Base-by-base conservation (phyloP, 768 basidiomycete genomes). In the Russula sp. region DNA sequence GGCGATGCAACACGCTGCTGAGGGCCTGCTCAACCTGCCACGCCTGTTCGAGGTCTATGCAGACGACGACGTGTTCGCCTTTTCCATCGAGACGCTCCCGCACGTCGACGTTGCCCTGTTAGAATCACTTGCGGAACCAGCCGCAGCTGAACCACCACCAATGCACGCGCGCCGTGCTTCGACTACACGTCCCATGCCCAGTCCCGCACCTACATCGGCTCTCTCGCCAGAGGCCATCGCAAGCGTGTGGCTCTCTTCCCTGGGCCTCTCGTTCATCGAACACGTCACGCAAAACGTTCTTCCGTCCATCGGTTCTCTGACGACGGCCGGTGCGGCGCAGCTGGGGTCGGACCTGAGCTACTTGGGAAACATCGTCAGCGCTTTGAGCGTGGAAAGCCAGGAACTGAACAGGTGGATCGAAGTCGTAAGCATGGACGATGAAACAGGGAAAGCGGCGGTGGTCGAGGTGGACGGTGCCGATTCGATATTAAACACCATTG, bases 11-110 rank as follows among this genome's bases (percentile, higher is more conserved):
- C 85, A 86, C 61, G 87, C 98, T 37, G 90, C 91, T 2, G 97
- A 98, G 71, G 94, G 94, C n/a, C 76, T 99, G 39, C 79, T 98
- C 37, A 97, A 96, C 75, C 83, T 99, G 3, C 93, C 96, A 2
- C 77, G 94, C 60, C 77, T 98, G 16, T 97, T 98, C 70, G 95
- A 98, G 73, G 89, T 95, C 18, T 96, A 97, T 70, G 91, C 89
- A 7, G 87, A 88, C 61, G 94, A 98, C 72, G 93, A 94, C 64
- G 91, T 92, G 10, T 80, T 98, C 9, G 84, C 86, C 2, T 97
- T 94, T 74, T 93, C 91, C 40, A 77, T 98, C 45, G 85, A 88
- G 53, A 92, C 89, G 6, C 76, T 98, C 10, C 92, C 89, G 0
- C 83, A 84, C 68, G 72, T 90, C 55, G 84, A 89, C 62, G 67